A percentile compares a stretch with the other conserved stretches of the same genome.
These are phyloP conservation scores for Ceratocystis lukuohia DNA, from an alignment of 2,329 filamentous ascomycete genomes.

Conservation along the genomic window DNA sequence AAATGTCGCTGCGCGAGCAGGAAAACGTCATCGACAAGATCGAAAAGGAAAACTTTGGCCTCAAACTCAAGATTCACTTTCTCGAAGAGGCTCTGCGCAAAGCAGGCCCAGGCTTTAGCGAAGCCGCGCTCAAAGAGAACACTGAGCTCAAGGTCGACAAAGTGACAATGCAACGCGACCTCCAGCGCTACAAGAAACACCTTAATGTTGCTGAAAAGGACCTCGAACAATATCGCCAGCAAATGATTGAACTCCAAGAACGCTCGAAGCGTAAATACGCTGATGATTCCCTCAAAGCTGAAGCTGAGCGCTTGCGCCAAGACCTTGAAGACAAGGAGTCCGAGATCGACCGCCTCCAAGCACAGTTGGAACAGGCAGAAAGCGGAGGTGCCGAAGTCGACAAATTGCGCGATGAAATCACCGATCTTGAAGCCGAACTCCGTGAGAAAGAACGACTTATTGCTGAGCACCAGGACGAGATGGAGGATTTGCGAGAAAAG, in stretches of 20 bases:
- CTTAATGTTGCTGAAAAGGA: constrained; percentile 72
- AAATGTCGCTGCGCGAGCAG: constrained; percentile 83
- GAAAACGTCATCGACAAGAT: constrained; percentile 92
- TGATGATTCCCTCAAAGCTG: constrained; percentile 53
- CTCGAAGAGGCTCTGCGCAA: constrained; percentile 82
- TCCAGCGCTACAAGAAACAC: constrained; percentile 75
- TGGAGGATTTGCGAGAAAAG: constrained; percentile 51
- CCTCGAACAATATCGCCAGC: constrained; percentile 67
- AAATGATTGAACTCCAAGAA: constrained; percentile 71
- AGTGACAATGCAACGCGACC: constrained; percentile 75
- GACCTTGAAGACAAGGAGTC: constrained; percentile 44
- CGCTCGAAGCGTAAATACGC: constrained; percentile 63
- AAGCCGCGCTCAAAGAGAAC: constrained; percentile 82
- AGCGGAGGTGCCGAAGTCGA: constrained; percentile 14
- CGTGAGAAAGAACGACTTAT: constrained; percentile 63
- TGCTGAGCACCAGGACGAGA: constrained; percentile 60
- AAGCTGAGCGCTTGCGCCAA: constrained; percentile 44
- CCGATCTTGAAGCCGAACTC: constrained; percentile 61
- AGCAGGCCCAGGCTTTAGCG: constrained; percentile 77
- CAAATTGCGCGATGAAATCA: constrained; percentile 58
- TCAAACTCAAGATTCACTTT: constrained; percentile 96
- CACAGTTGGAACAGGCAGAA: constrained; percentile 39
- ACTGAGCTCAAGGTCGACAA: constrained; percentile 90
- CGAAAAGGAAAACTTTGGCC: constrained; percentile 94
- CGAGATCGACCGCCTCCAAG: constrained; percentile 47